Conservation (phyloP, 352 stramenopile genomes). For the Albugo laibachii region DNA sequence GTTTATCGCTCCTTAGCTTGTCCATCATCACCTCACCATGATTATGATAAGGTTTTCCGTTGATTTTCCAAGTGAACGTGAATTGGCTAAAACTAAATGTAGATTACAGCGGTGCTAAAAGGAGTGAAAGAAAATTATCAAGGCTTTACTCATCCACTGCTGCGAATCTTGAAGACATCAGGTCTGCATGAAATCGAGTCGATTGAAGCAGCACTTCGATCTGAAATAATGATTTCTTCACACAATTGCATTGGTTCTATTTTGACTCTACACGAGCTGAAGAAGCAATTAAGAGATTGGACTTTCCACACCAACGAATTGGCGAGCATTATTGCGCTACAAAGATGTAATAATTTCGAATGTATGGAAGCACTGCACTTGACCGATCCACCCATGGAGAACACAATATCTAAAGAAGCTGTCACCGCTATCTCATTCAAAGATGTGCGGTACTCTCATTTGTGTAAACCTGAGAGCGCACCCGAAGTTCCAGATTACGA, state of each 20-base stretch:
- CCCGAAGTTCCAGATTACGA: no score
- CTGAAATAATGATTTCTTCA: slow-evolving; percentile 18
- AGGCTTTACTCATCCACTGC: slow-evolving; percentile 41
- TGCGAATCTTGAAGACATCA: slow-evolving; percentile 41
- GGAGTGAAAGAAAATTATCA: slow-evolving; percentile 28
- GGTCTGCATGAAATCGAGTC: slow-evolving; percentile 50
- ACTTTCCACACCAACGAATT: background rate
- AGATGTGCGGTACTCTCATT: no score
- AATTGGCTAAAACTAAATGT: slow-evolving; percentile 1
- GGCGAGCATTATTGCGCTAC: no score
- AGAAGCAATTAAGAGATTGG: slow-evolving; percentile 22
- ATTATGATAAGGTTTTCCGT: slow-evolving; percentile 12
- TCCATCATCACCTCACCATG: slow-evolving; percentile 17
- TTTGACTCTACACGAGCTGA: slow-evolving; percentile 54
- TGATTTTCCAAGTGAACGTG: no score
- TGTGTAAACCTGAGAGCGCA: no score
- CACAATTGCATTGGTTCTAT: slow-evolving; percentile 13
- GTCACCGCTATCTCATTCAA: no score
- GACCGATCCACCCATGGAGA: no score
- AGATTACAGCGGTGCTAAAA: slow-evolving; percentile 26
- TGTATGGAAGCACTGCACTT: no score
- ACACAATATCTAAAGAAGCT: no score
- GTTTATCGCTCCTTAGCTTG: slow-evolving; percentile 42
- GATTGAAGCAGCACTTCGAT: slow-evolving; percentile 41
- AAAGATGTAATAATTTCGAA: no score